Evolutionary conservation across 371 early-diverging fungal species (phyloP).

Genomic region (Mucor racemosus): DNA sequence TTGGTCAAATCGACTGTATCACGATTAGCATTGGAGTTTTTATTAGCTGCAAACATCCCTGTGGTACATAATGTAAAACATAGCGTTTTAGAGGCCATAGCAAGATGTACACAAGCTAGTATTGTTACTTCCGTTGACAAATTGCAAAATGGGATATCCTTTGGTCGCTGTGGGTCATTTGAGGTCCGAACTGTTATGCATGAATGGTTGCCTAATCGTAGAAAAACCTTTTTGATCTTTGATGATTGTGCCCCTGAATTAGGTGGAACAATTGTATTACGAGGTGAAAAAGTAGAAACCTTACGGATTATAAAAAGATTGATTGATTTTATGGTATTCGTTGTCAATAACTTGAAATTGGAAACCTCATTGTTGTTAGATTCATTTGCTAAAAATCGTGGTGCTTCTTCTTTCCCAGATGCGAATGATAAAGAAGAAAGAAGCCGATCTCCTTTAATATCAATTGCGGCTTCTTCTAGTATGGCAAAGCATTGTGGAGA

Average conservation of each 20-base stretch:
- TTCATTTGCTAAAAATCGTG: constrained; percentile 51
- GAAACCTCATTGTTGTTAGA: constrained; percentile 80
- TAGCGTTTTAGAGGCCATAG: constrained; percentile 81
- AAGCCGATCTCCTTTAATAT: constrained; percentile 17
- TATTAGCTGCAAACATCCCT: constrained; percentile 77
- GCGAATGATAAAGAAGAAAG: constrained; percentile 6
- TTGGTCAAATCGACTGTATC: constrained; percentile 85
- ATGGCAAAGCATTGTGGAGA: neutral
- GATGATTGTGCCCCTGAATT: constrained; percentile 83
- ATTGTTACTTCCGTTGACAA: constrained; percentile 86
- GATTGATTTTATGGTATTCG: constrained; percentile 81
- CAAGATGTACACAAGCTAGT: constrained; percentile 86
- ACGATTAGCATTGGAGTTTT: constrained; percentile 81
- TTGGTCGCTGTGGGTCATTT: constrained; percentile 86
- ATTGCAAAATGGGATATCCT: constrained; percentile 68
- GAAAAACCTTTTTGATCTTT: constrained; percentile 88
- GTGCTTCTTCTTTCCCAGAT: constrained; percentile 24
- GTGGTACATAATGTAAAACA: constrained; percentile 89
- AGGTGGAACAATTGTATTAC: constrained; percentile 88
- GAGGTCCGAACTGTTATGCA: constrained; percentile 82
- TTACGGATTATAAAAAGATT: constrained; percentile 80
- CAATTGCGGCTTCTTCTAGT: neutral
- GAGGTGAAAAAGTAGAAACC: constrained; percentile 73
- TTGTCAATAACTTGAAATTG: constrained; percentile 83
- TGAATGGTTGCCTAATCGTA: constrained; percentile 73